These are phyloP conservation scores for Obba rivulosa DNA, from an alignment of 768 basidiomycete genomes.

Conservation along the genomic window DNA sequence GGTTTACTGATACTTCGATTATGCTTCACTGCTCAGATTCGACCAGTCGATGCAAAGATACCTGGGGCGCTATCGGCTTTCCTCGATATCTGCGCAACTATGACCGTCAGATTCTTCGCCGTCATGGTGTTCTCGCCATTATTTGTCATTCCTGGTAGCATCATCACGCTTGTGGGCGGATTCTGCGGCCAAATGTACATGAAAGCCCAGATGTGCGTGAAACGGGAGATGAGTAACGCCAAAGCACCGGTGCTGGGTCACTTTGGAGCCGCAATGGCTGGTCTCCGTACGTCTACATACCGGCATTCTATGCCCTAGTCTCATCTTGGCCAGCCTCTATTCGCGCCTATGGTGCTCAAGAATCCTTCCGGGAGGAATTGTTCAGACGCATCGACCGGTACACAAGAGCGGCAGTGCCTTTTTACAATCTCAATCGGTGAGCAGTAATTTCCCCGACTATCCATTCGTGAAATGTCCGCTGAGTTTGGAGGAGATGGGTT, in stretches of 20 bases:
- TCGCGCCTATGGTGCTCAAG: constrained; percentile 49
- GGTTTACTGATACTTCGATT: too few species aligned
- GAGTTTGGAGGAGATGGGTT: constrained; percentile 24
- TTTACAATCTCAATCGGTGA: constrained; percentile 37
- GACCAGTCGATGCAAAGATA: constrained; percentile 29
- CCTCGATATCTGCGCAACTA: constrained; percentile 21
- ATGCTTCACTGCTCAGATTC: too few species aligned
- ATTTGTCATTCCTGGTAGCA: constrained; percentile 34
- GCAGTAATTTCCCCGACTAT: background rate
- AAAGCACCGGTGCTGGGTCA: constrained; percentile 44
- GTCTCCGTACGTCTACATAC: constrained; percentile 30
- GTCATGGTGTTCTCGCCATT: constrained; percentile 34
- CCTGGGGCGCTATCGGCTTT: constrained; percentile 16
- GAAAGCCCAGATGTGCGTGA: constrained; percentile 49
- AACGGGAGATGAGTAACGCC: constrained; percentile 47
- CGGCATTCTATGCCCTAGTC: background rate
- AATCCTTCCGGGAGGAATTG: constrained; percentile 34
- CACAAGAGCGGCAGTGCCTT: constrained; percentile 29
- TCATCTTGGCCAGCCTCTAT: constrained; percentile 31
- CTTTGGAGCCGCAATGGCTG: constrained; percentile 48
- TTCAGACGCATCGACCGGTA: constrained; percentile 42
- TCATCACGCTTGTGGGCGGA: constrained; percentile 31
- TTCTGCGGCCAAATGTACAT: constrained; percentile 45
- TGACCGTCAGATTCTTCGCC: constrained; percentile 32
- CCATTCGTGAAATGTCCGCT: background rate